Percentiles rank a stretch among this genome's conserved stretches.
Evolutionary conservation across 2,329 filamentous ascomycete species (phyloP).

Genomic region (Aspergillus eucalypticola): DNA sequence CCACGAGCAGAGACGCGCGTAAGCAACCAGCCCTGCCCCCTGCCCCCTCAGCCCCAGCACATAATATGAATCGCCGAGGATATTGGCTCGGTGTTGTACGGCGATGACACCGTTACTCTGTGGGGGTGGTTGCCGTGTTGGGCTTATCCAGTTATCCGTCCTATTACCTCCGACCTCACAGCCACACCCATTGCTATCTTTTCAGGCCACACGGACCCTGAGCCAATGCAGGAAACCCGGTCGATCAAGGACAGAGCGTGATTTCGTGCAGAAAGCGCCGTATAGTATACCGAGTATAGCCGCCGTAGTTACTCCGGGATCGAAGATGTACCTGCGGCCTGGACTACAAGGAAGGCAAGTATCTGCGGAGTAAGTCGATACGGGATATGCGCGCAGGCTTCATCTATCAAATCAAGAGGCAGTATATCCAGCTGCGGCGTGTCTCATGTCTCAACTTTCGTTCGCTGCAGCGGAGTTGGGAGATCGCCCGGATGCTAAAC

Average conservation of each 20-base stretch:
- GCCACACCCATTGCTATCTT: no score
- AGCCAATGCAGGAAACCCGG: conserved; percentile 16
- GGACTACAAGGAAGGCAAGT: neutral
- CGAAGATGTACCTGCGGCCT: neutral
- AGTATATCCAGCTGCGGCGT: no score
- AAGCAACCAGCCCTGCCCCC: neutral
- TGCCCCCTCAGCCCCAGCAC: neutral
- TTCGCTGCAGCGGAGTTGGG: no score
- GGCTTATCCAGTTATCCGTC: no score
- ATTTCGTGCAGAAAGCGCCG: neutral
- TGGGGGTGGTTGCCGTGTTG: no score
- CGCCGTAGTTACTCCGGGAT: neutral
- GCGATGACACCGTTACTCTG: conserved; percentile 1
- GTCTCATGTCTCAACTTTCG: no score
- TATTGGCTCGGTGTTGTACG: neutral
- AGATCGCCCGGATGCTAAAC: no score
- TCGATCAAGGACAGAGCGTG: neutral
- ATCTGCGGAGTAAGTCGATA: no score
- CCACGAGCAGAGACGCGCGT: neutral
- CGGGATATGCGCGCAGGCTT: no score
- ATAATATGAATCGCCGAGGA: no score
- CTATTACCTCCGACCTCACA: no score
- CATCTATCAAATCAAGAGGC: no score
- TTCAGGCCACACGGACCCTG: conserved; percentile 14
- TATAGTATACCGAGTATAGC: conserved; percentile 2